These are phyloP conservation scores for Rhizopogon vesiculosus DNA, from an alignment of 768 basidiomycete genomes.

Conservation along the genomic window DNA sequence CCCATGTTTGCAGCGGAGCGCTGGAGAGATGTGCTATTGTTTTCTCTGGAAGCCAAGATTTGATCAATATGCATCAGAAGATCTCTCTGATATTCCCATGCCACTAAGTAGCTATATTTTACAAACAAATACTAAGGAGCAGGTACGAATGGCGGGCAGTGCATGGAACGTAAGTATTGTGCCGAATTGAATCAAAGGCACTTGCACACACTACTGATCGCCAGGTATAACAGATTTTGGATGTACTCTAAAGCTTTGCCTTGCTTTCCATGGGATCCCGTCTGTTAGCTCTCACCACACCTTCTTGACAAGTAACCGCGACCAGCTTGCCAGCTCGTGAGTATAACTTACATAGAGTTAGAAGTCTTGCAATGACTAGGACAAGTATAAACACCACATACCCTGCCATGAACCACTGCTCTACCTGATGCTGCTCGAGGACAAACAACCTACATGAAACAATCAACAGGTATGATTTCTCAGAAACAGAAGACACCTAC, in stretches of 20 bases:
- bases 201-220: no score
- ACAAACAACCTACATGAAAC: conserved; percentile 47
- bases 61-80: no score
- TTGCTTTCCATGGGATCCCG: conserved; percentile 33
- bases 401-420: conserved; percentile 66
- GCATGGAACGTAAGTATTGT: no score
- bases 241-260: conserved; percentile 29
- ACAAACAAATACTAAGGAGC: no score
- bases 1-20: no score
- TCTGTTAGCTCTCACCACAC: conserved; percentile 60
- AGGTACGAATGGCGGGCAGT: no score
- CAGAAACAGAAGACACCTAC: conserved; percentile 34
- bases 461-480: background rate
- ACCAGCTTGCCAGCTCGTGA: conserved; percentile 60
- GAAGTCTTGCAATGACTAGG: background rate
- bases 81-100: no score
- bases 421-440: conserved; percentile 64
- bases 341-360: conserved; percentile 47
- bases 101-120: no score
- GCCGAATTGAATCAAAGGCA: no score
- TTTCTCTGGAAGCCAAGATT: no score
- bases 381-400: conserved; percentile 27
- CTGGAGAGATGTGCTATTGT: no score
- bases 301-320: conserved; percentile 80
- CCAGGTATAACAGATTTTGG: background rate